Evolutionary conservation across 768 basidiomycete species (phyloP), one percentile per base, ranked within the genome.

Genomic region (Kockovaella imperatae): DNA sequence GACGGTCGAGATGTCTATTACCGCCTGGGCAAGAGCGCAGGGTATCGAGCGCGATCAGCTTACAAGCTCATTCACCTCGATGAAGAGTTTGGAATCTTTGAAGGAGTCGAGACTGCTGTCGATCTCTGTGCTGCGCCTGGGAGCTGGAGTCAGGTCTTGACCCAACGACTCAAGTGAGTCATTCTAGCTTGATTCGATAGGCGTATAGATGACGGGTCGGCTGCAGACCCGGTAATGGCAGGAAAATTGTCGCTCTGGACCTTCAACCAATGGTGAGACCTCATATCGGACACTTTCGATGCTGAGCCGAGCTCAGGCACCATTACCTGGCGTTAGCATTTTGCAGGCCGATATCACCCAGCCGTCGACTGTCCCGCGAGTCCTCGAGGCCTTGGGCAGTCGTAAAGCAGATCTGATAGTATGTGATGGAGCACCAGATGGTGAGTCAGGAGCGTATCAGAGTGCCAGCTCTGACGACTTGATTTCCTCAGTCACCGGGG

Each of bases 351-450:
- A 76, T 49, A 75, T 76, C 53, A 76, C 75, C 1, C 56, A 71
- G 23, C 68, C 71, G 3, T 62, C 68, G 11, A 75, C 75, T 2
- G 70, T 72, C 3, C 57, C 66, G 2, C 57, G 67, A 20, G 74
- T 76, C 45, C 67, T 76, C 35, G 52, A 59, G 15, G 72, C 73
- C 24, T 68, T 75, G 54, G 62, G 60, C n/a, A 73, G 72, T 2
- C 52, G 67, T 11, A 62, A 68, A 32, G 74, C 75, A 1, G 72
- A 76, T 45, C 54, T 76, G 39, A 73, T 75, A 3, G 71, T 76
- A n/a, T 76, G 75, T 53, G 75, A 76, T 48, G 75, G 75, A 6
- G 75, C 75, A 13, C 75, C 75, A 13, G 75, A 76, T 53, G 74
- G 73, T 72, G 13, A 29, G 64, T 45, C 13, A 26, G 18, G 18